A percentile compares a stretch with the other conserved stretches of the same genome.
These are phyloP conservation scores for Suillus spraguei DNA, from an alignment of 768 basidiomycete genomes.

Conservation along the genomic window DNA sequence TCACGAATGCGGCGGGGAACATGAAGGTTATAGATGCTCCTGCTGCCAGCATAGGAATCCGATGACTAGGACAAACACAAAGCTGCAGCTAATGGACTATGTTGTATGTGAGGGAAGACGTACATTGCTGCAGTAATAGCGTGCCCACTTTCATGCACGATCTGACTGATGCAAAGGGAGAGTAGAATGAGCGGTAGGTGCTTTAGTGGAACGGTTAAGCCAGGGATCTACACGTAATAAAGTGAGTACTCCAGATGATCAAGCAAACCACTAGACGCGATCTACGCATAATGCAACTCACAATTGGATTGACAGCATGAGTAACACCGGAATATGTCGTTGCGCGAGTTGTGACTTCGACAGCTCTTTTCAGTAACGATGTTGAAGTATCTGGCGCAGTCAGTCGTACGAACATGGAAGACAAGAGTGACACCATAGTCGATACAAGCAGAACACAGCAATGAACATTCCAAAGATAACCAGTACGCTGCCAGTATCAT, in stretches of 20 bases:
- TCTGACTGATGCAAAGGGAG: constrained; percentile 63
- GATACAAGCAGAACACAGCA: constrained; percentile 43
- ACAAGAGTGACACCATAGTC: constrained; percentile 29
- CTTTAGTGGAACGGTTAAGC: constrained; percentile 74
- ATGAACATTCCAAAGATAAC: constrained; percentile 51
- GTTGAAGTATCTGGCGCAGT: constrained; percentile 7
- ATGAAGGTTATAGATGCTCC: constrained; percentile 63
- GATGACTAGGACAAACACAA: constrained; percentile 49
- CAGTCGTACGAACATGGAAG: constrained; percentile 16
- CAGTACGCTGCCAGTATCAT: constrained; percentile 51
- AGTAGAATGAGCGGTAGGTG: constrained; percentile 69
- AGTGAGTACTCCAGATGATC: neutral
- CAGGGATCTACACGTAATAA: constrained; percentile 62
- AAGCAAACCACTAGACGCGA: constrained; percentile 1
- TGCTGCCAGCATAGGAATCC: constrained; percentile 59
- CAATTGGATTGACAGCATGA: constrained; percentile 32
- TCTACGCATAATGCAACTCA: constrained; percentile 23
- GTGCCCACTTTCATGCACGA: constrained; percentile 84
- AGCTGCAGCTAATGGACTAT: constrained; percentile 1
- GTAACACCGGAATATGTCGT: constrained; percentile 5
- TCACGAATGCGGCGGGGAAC: constrained; percentile 77
- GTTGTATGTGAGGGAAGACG: constrained; percentile 27
- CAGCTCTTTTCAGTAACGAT: neutral
- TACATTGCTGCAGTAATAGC: constrained; percentile 76
- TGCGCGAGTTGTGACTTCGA: neutral